Percentiles rank a stretch among this genome's conserved stretches.
phyloP scores from a whole-genome alignment of 73 alveolate species.

The Urostyla sp. region DNA sequence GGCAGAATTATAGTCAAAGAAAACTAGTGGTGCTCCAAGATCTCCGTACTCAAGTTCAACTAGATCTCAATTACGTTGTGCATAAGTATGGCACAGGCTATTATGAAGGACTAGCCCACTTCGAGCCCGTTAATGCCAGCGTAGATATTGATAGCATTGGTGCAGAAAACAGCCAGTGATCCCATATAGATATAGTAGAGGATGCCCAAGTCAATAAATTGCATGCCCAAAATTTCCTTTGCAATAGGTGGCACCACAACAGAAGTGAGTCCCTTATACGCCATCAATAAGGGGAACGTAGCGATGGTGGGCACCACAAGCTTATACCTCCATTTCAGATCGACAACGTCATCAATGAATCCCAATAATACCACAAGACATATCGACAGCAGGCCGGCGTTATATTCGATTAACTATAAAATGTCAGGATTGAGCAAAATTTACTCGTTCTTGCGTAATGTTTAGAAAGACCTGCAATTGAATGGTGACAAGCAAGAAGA shows the following conservation, averaged over 20 bases:
- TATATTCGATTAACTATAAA: slow-evolving; percentile 72
- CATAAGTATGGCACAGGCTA: slow-evolving; percentile 86
- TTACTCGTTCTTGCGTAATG: slow-evolving; percentile 62
- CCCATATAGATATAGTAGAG: slow-evolving; percentile 89
- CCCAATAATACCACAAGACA: slow-evolving; percentile 94
- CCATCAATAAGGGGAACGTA: slow-evolving; percentile 93
- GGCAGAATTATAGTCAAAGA: slow-evolving; percentile 83
- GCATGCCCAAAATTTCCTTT: slow-evolving; percentile 42
- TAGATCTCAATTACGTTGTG: slow-evolving; percentile 86
- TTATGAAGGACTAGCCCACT: slow-evolving; percentile 95
- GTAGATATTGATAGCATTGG: slow-evolving; percentile 92
- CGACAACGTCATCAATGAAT: slow-evolving; percentile 97
- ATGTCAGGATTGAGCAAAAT: neutral
- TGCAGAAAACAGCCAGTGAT: slow-evolving; percentile 92
- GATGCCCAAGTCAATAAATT: slow-evolving; percentile 81
- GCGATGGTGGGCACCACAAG: slow-evolving; percentile 95
- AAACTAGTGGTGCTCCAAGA: slow-evolving; percentile 59
- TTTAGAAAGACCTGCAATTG: slow-evolving; percentile 67
- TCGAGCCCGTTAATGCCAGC: slow-evolving; percentile 98
- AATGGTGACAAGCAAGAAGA: slow-evolving; percentile 82
- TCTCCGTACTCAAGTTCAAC: slow-evolving; percentile 22
- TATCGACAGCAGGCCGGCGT: slow-evolving; percentile 91
- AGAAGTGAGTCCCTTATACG: slow-evolving; percentile 92
- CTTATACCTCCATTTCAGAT: slow-evolving; percentile 97
- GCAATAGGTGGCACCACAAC: slow-evolving; percentile 75